Evolutionary conservation across 768 basidiomycete genomes (phyloP), one percentile per base, ranked within the genome.

Genomic region (Kwoniella sp.): DNA sequence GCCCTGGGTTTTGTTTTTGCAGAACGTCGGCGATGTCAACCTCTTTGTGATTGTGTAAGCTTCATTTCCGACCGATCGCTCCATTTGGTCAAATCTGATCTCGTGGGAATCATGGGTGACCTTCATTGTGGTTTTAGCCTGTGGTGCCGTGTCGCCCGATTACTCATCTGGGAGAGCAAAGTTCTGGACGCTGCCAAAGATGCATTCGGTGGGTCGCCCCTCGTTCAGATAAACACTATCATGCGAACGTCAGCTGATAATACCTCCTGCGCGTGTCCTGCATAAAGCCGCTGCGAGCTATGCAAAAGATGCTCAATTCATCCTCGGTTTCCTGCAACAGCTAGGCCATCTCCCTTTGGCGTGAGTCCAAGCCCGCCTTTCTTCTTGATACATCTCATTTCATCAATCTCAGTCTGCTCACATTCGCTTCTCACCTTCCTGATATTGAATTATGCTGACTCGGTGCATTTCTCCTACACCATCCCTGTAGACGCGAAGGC

Each of bases 11-110:
- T n/a, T n/a, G n/a, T n/a, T n/a, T n/a, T n/a, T n/a, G n/a, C 33
- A 66, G 65, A 36, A 66, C 27, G 50, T 62, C 27, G 65, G 65
- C 21, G 65, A 67, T 54, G 33, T 63, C 29, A 63, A 55, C 40
- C 55, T 67, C 1, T 67, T 67, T 51, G 40, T 58, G 37, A 57
- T 67, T 2, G 51, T 63, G 65, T 67, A 24, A 27, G 65, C 26
- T n/a, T n/a, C n/a, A n/a, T n/a, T n/a, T n/a, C n/a, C n/a, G n/a
- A n/a, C n/a, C n/a, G n/a, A n/a, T n/a, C n/a, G n/a, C n/a, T n/a
- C n/a, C n/a, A n/a, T n/a, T n/a, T n/a, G n/a, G n/a, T n/a, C n/a
- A n/a, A n/a, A n/a, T n/a, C n/a, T n/a, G n/a, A n/a, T n/a, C n/a
- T n/a, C n/a, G n/a, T n/a, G n/a, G n/a, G n/a, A n/a, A n/a, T n/a